Percentiles rank a stretch among this genome's conserved stretches.
Evolutionary conservation across 2,329 filamentous ascomycete genomes (phyloP).

Genomic region (Rutstroemia sp.): DNA sequence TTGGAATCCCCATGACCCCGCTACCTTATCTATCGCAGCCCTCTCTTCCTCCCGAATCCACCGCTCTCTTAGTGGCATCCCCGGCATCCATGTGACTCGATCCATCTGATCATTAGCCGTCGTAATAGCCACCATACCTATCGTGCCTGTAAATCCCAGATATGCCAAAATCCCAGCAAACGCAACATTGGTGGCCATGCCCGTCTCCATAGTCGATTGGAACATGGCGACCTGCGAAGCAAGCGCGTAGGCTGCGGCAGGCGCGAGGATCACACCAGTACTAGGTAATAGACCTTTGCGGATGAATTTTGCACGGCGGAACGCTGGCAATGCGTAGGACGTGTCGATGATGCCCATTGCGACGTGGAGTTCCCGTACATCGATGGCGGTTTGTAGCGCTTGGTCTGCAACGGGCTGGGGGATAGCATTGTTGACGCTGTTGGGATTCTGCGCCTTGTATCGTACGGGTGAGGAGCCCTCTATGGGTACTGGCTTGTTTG

Average conservation of each 20-base stretch:
- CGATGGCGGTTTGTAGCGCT: slow-evolving; percentile 74
- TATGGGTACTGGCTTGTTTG: slow-evolving; percentile 68
- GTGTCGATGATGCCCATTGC: slow-evolving; percentile 69
- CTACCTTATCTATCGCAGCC: slow-evolving; percentile 77
- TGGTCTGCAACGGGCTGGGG: slow-evolving; percentile 60
- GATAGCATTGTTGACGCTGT: slow-evolving; percentile 63
- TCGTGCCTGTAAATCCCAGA: slow-evolving; percentile 67
- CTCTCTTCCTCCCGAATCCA: slow-evolving; percentile 90
- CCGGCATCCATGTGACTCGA: slow-evolving; percentile 81
- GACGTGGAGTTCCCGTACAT: slow-evolving; percentile 67
- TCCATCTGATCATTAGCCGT: slow-evolving; percentile 94
- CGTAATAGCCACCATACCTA: slow-evolving; percentile 77
- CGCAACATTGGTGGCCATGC: slow-evolving; percentile 66
- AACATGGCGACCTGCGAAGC: slow-evolving; percentile 58
- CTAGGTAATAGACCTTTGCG: slow-evolving; percentile 55
- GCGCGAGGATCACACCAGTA: slow-evolving; percentile 47
- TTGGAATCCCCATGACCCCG: slow-evolving; percentile 85
- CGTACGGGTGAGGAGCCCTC: slow-evolving; percentile 50
- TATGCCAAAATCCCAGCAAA: slow-evolving; percentile 81
- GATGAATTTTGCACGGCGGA: slow-evolving; percentile 58
- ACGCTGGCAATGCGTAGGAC: slow-evolving; percentile 60
- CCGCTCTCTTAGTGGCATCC: slow-evolving; percentile 69
- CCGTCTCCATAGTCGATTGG: slow-evolving; percentile 71
- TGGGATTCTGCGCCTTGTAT: slow-evolving; percentile 58
- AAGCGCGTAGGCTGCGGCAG: slow-evolving; percentile 61